Base-by-base conservation (phyloP, 306 rosid genomes). In the Pachyrhizus erosus region DNA sequence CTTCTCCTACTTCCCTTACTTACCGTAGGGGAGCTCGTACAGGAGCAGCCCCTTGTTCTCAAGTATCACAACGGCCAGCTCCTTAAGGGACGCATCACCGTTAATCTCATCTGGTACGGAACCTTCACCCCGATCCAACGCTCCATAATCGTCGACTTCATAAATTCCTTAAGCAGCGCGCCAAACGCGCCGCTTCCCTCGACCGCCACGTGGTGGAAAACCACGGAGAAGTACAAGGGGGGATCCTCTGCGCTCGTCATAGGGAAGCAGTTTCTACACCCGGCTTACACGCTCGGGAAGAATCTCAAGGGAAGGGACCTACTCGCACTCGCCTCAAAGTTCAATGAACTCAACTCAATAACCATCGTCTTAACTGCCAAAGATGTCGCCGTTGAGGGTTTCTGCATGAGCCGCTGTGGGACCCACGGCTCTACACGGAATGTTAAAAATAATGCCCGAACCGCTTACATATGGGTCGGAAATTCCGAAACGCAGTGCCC, bases 91-190 rank as follows among this genome's bases (percentile, higher is more conserved):
- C 84, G 83, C 39, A 83, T 96, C 88, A 74, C 94, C 83, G 94
- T 93, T 12, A 93, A 96, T 82, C 87, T 96, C 3, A 67, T 96
- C 9, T 96, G 99, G 99, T 96, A 96, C 81, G 98, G 98, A 0
- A 23, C 72, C 6, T 96, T 96, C 70, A 88, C 94, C 0, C 91
- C 99, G 0, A 82, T 83, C 82, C 99, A 96, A 20, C 94, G 99
- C 0, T 89, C 98, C 72, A 84, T 93, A 70, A 73, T 92, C 83
- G 91, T 89, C 0, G 98, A 96, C 82, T 96, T 96, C 82, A 33
- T 96, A 1, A 88, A 86, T 54, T 96, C 99, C 1, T 78, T 96
- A 0, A 81, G 54, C 77, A 26, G 70, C 23, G 70, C 72, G 0
- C 15, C 27, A 0, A 8, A 34, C 6, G 69, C 83, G 1, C 57